Percentiles rank a stretch among this genome's conserved stretches.
Conservation (phyloP, 2,329 filamentous ascomycete species). For the Xylaria sp. region DNA sequence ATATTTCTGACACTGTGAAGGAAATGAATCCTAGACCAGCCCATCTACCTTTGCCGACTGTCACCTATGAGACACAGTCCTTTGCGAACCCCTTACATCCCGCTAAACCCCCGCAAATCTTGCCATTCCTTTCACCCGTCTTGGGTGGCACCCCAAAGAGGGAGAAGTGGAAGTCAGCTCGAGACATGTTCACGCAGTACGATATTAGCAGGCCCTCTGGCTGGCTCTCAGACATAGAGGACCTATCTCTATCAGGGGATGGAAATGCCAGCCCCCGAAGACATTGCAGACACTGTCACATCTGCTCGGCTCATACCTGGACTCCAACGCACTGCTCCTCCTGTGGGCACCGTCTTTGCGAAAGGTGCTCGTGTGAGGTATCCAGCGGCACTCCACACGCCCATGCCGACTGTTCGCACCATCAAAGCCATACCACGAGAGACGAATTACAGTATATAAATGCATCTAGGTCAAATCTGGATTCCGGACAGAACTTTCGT, state of each 20-base stretch:
- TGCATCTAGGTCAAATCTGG: constrained; percentile 21
- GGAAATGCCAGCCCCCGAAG: constrained; percentile 48
- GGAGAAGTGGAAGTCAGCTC: constrained; percentile 55
- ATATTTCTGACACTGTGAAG: constrained; percentile 3
- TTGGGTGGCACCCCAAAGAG: constrained; percentile 49
- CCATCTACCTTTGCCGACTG: not conserved
- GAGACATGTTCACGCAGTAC: constrained; percentile 60
- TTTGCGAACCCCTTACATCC: constrained; percentile 22
- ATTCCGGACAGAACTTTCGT: not conserved
- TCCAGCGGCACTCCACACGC: constrained; percentile 41
- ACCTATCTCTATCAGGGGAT: constrained; percentile 48
- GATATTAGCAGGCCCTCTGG: constrained; percentile 59
- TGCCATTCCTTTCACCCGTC: constrained; percentile 35
- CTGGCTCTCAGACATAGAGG: constrained; percentile 59
- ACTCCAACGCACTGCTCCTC: constrained; percentile 56
- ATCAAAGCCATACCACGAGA: constrained; percentile 35
- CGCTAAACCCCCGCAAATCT: constrained; percentile 17
- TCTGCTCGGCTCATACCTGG: constrained; percentile 58
- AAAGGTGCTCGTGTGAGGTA: constrained; percentile 57
- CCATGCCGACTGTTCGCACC: constrained; percentile 41
- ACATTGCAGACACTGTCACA: constrained; percentile 58
- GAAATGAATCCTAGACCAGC: not conserved
- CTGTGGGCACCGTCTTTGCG: constrained; percentile 64
- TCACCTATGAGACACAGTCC: not conserved
- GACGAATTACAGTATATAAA: constrained; percentile 32